Percentiles rank a stretch among this genome's conserved stretches.
Conservation (phyloP, 139 green algal genomes). For the Tetradesmus obliquus region DNA sequence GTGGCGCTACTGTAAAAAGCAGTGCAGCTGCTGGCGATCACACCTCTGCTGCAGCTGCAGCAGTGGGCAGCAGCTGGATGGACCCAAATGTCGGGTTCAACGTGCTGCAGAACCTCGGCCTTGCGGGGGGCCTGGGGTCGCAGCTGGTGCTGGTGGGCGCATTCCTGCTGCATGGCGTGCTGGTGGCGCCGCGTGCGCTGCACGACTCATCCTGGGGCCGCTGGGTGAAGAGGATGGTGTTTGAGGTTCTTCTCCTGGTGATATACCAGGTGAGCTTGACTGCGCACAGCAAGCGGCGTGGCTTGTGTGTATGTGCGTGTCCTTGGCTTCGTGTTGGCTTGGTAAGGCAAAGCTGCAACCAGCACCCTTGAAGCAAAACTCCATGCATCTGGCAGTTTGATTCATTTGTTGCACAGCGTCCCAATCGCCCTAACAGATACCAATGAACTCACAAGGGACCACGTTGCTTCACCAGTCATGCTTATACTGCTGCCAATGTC, state of each 20-base stretch:
- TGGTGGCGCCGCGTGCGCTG: constrained; percentile 6
- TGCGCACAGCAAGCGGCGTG: no score
- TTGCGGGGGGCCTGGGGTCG: not conserved
- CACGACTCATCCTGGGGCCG: not conserved
- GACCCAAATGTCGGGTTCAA: not conserved
- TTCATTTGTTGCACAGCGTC: no score
- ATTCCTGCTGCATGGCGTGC: not conserved
- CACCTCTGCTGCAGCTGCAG: not conserved
- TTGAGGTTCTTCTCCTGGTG: not conserved
- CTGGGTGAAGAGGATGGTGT: not conserved
- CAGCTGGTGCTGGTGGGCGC: not conserved
- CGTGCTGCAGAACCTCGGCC: constrained; percentile 24
- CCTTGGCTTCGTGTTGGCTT: no score
- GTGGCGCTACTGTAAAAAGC: no score
- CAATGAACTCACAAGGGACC: no score
- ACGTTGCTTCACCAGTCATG: not conserved
- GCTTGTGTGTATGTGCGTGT: not conserved
- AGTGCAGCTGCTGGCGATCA: no score
- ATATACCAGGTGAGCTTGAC: not conserved
- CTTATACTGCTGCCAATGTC: not conserved
- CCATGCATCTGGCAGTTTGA: no score
- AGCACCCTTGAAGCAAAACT: no score
- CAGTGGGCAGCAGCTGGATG: not conserved
- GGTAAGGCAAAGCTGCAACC: no score
- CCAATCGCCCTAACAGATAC: no score